Evolutionary conservation across 1,139 yeast species (phyloP), one percentile per base, ranked within the genome.

Genomic region (Yamadazyma taylorii): DNA sequence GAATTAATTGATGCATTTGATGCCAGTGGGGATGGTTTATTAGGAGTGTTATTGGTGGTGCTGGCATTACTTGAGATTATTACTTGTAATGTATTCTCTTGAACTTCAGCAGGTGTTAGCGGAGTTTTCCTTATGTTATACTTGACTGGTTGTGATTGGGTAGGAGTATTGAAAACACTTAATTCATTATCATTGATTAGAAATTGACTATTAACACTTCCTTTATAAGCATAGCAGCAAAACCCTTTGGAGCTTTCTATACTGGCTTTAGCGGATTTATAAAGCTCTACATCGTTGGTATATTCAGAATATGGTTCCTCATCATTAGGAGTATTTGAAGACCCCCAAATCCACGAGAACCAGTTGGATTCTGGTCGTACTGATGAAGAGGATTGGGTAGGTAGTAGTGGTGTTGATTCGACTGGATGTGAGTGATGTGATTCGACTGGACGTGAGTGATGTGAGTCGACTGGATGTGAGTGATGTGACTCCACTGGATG

Each of bases 61-160:
- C 22, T n/a, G n/a, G n/a, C n/a, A n/a, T n/a, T n/a, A 16, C 23
- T 35, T 14, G 37, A 6, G 8, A 31, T 25, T 1, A 37, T 35
- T 9, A 43, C 37, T 33, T 41, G 49, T 3, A 47, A 37, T 5
- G 47, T 33, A 25, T 40, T 46, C 28, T 63, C 73, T 41, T 67
- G 69, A n/a, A 56, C 47, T 48, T 69, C 73, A 32, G 61, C 61
- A 2, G 69, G 66, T 2, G 61, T 54, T 1, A 60, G 38, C 0
- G 75, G 74, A 12, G 61, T 53, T 43, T 61, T 69, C 35, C 55
- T 60, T 26, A 59, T 52, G 30, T 60, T 57, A 43, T 60, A 64
- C 34, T 47, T 53, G 0, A 73, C 73, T 2, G 80, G 79, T 10
- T 50, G 56, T 0, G 49, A 34, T 43, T 69, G 73, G 1, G 77